Percentiles rank a stretch among this genome's conserved stretches.
Evolutionary conservation across 495 filamentous ascomycete species (phyloP).

Genomic region (Trichoderma virens): DNA sequence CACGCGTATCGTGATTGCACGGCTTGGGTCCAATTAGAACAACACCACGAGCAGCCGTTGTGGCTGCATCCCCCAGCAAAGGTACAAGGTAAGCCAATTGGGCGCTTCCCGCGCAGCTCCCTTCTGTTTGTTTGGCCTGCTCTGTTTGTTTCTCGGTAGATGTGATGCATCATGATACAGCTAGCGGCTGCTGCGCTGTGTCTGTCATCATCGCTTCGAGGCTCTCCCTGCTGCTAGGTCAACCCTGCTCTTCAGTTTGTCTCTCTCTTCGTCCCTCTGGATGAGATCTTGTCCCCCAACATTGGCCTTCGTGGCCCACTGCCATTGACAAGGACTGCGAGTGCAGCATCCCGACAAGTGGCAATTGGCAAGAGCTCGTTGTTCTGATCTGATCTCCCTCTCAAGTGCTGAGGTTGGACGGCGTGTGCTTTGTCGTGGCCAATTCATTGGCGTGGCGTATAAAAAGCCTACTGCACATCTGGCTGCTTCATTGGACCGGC

Average conservation of each 20-base stretch:
- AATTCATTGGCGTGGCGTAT: not conserved
- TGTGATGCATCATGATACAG: not conserved
- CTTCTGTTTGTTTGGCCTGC: not conserved
- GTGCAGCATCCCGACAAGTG: not conserved
- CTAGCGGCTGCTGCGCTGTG: not conserved
- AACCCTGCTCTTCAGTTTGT: no score
- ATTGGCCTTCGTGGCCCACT: not conserved
- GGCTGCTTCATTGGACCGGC: not conserved
- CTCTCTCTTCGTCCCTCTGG: not conserved
- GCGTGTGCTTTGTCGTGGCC: no score
- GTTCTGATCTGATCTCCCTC: not conserved
- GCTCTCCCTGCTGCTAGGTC: not conserved
- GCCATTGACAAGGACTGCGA: not conserved
- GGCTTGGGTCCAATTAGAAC: not conserved
- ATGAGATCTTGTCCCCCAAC: no score
- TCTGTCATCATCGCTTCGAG: not conserved
- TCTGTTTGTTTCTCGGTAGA: not conserved
- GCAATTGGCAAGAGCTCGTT: not conserved
- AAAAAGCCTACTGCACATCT: not conserved
- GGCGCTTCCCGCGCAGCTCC: not conserved
- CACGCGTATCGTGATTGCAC: not conserved
- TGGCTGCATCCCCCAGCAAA: not conserved
- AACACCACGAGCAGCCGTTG: not conserved
- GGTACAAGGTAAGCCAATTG: not conserved
- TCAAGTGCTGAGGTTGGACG: not conserved